These are phyloP conservation scores for Colletotrichum salicis DNA, from an alignment of 2,329 filamentous ascomycete genomes.

Conservation along the genomic window DNA sequence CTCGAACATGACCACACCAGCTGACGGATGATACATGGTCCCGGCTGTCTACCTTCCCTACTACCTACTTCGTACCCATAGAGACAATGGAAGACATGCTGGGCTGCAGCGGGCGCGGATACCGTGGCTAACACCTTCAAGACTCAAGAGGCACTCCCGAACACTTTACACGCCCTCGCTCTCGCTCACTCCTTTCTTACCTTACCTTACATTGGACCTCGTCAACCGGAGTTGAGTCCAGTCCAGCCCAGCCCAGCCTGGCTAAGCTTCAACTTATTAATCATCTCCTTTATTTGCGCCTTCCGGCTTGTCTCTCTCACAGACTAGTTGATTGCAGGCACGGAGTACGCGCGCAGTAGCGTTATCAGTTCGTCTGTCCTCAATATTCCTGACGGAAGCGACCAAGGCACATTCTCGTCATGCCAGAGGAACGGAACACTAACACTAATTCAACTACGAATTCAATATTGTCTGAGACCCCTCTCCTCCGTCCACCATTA, in stretches of 20 bases:
- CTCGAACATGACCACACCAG: not conserved
- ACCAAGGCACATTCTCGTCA: conserved; percentile 22
- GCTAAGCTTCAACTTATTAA: not conserved
- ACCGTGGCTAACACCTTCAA: not conserved
- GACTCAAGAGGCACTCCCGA: not conserved
- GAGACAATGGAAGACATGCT: not conserved
- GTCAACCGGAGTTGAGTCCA: conserved; percentile 22
- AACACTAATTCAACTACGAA: conserved; percentile 11
- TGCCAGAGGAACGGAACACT: conserved; percentile 6
- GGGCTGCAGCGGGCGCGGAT: not conserved
- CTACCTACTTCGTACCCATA: too few species aligned
- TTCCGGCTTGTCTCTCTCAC: not conserved
- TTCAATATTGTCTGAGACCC: conserved; percentile 29
- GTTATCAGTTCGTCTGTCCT: conserved; percentile 1
- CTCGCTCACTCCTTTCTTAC: not conserved
- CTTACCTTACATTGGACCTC: not conserved
- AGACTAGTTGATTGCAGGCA: not conserved
- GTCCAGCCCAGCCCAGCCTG: not conserved
- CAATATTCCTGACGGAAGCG: conserved; percentile 21
- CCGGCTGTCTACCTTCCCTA: not conserved
- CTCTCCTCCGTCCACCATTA: conserved; percentile 9
- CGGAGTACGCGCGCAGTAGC: not conserved
- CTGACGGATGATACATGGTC: conserved; percentile 1
- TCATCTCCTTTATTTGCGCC: conserved; percentile 4
- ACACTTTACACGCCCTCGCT: not conserved